A percentile compares a stretch with the other conserved stretches of the same genome.
Conservation (phyloP, 352 stramenopile species). For the Globisporangium parvum region DNA sequence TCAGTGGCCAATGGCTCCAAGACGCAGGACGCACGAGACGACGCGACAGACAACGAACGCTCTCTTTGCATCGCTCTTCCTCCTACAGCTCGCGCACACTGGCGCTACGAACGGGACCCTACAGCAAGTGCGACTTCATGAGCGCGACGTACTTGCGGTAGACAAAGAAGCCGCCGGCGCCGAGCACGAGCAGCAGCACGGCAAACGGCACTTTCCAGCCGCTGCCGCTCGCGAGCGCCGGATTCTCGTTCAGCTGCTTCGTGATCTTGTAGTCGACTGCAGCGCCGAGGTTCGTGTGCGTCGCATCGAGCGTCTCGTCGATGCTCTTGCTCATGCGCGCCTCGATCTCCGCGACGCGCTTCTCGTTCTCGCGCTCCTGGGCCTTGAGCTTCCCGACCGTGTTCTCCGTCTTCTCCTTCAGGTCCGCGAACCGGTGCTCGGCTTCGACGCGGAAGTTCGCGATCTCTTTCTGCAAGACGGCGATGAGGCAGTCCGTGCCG, state of each 20-base stretch:
- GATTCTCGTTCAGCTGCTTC: conserved; percentile 71
- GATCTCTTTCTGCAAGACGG: conserved; percentile 73
- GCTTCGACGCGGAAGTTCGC: conserved; percentile 75
- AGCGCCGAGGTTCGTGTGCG: conserved; percentile 43
- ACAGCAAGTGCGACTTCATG: conserved; percentile 86
- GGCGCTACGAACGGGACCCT: conserved; percentile 9
- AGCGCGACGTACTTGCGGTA: conserved; percentile 85
- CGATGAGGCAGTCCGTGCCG: conserved; percentile 66
- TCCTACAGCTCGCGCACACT: too few relatives aligned
- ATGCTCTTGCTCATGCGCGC: conserved; percentile 54
- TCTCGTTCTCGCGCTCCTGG: conserved; percentile 74
- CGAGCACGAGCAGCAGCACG: conserved; percentile 55
- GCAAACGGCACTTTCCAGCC: conserved; percentile 81
- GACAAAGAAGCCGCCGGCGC: conserved; percentile 36
- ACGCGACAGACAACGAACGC: too few relatives aligned
- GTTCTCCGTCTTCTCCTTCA: conserved; percentile 86
- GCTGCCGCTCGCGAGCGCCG: conserved; percentile 36
- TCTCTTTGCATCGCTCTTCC: too few relatives aligned
- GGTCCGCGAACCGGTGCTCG: conserved; percentile 75
- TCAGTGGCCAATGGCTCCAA: too few relatives aligned
- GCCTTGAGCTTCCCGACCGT: conserved; percentile 69
- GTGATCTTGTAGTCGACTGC: conserved; percentile 75
- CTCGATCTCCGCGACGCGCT: conserved; percentile 64
- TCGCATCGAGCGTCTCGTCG: conserved; percentile 52
- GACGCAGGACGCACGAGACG: background rate